Base-by-base conservation (phyloP, 306 rosid genomes). In the Senna tora region DNA sequence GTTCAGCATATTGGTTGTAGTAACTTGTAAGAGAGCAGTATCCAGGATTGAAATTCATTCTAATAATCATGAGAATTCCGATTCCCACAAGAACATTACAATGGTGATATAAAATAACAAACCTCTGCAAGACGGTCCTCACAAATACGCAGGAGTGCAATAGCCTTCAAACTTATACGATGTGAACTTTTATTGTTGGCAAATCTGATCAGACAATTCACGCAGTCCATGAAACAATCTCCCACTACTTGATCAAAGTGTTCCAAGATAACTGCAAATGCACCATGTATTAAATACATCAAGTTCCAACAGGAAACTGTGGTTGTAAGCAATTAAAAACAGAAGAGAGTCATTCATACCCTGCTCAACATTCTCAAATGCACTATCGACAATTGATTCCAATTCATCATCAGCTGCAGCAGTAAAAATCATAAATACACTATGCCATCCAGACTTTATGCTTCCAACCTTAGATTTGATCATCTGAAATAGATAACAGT, bases 51-150 rank as follows among this genome's bases (percentile, higher is more conserved):
- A 41, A 16, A 28, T 72, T 30, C 47, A 21, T 55, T 62, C 13
- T 20, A 50, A 32, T 50, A 58, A 69, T 69, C 42, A 66, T 59
- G 28, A 74, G 52, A 55, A 58, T 20, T 69, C 52, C 49, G 52
- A 55, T 51, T 20, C 73, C 52, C 49, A 39, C n/a, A 60, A 25
- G 10, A 67, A 67, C 5, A 60, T 9, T 19, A 32, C 25, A 42
- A 39, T 30, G 53, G 30, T 5, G 6, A 77, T 55, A 71, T 2
- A 45, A 32, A 80, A 81, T 16, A 76, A 86, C 96, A 88, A 81
- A 95, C 99, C 99, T 95, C 99, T 46, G 99, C 97, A 79, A 95
- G 88, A 80, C 97, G 99, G 83, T 95, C 97, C 78, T 95, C 99
- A 59, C 99, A 95, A 74, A 95, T 95, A 56, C 99, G 96, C 75